A percentile compares a stretch with the other conserved stretches of the same genome.
phyloP scores from a whole-genome alignment of 208 protist genomes.

The Borovskyia barvae region DNA sequence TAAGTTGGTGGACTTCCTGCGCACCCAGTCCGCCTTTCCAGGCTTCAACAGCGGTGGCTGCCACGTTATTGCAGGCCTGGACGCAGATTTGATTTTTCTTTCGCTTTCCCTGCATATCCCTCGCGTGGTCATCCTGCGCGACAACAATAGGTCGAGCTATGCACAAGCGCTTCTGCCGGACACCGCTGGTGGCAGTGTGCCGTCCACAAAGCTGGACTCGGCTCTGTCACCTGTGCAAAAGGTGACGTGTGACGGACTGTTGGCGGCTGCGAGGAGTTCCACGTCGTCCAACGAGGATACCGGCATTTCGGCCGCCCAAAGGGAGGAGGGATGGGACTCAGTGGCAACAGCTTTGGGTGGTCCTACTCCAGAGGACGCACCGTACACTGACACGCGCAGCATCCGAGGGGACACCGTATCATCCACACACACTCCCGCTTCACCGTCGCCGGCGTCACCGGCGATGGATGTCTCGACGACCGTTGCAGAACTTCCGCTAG shows the following conservation, averaged over 20 bases:
- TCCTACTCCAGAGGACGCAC: not conserved
- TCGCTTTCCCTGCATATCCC: conserved; percentile 94
- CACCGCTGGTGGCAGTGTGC: conserved; percentile 10
- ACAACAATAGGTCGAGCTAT: conserved; percentile 46
- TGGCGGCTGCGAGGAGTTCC: not conserved
- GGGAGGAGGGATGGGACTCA: not conserved
- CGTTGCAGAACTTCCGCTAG: not conserved
- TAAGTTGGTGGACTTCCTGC: conserved; percentile 91
- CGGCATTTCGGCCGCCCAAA: not conserved
- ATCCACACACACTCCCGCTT: not conserved
- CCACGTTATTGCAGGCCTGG: conserved; percentile 98
- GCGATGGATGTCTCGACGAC: not conserved
- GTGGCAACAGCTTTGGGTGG: not conserved
- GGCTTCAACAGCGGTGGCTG: conserved; percentile 63
- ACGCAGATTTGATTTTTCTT: conserved; percentile 99
- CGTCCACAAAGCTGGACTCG: not conserved
- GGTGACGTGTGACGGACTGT: not conserved
- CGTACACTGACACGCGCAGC: too few species aligned
- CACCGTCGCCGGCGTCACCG: not conserved
- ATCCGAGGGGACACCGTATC: not conserved
- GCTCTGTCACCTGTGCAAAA: not conserved
- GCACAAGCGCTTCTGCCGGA: conserved; percentile 18
- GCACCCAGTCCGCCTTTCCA: conserved; percentile 71
- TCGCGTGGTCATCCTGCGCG: conserved; percentile 91
- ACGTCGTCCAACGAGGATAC: conserved; percentile 1